These are phyloP conservation scores for Neurospora sp. DNA, from an alignment of 495 filamentous ascomycete species.

Conservation along the genomic window DNA sequence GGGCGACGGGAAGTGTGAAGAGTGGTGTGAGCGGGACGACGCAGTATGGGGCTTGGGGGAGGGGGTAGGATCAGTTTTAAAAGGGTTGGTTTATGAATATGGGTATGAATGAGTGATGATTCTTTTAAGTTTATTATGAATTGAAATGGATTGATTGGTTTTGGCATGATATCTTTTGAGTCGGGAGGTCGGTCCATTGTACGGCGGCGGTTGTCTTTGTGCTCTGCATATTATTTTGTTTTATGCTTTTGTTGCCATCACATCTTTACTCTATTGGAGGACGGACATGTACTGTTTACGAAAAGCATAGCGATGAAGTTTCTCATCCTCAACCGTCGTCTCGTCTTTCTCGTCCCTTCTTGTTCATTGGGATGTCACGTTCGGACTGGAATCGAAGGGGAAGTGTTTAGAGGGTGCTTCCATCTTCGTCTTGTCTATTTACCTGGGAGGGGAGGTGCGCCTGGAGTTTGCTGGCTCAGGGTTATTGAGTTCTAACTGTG, in stretches of 20 bases:
- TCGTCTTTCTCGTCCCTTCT: neutral
- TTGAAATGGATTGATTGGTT: neutral
- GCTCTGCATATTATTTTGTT: neutral
- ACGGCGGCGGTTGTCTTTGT: neutral
- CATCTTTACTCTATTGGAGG: neutral
- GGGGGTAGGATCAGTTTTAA: neutral
- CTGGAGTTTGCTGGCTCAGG: no score
- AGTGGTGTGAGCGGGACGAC: neutral
- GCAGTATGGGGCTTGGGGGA: slow-evolving; percentile 10
- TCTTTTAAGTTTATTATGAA: neutral
- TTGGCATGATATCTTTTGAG: neutral
- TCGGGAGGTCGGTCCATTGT: neutral
- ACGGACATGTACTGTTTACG: neutral
- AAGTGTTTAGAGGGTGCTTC: no score
- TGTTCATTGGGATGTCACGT: neutral
- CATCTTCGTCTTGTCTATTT: no score
- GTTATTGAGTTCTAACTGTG: no score
- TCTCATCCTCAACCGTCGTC: neutral
- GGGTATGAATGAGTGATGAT: neutral
- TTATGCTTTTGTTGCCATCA: neutral
- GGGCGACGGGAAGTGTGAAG: slow-evolving; percentile 2
- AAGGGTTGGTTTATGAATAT: neutral
- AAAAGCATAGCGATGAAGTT: neutral
- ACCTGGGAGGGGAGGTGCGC: no score
- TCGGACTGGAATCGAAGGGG: no score